Evolutionary conservation across 768 basidiomycete genomes (phyloP), one percentile per base, ranked within the genome.

Genomic region (Lactifluus echinatus): DNA sequence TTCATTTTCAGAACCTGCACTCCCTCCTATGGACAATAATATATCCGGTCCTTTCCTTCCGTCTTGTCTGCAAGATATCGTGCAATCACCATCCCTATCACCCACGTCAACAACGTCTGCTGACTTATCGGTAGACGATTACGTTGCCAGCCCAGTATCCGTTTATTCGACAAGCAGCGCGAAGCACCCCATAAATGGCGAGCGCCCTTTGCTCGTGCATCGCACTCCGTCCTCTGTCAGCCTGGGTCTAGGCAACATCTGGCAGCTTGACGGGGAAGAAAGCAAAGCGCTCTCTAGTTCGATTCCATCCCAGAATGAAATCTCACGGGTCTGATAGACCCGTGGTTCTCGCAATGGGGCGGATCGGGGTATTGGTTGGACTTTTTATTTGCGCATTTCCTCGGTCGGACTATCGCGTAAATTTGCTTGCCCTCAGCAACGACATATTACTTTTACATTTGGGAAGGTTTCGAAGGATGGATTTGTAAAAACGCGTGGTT

Each of bases 261-360:
- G 87, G 87, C 76, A 75, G 50, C 65, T 89, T 39, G 86, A 86
- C 57, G 83, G 83, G 19, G 84, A 87, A 64, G 87, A 89, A 69
- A 81, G 74, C 65, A 44, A 59, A 37, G 48, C 51, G 53, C 52
- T 65, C 37, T 50, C 56, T 14, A 42, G 49, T 55, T 55, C 58
- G 21, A 29, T 54, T 21, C 31, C 48, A 26, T 44, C 47, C 10
- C 56, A 51, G 37, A 49, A 45, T 34, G 53, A 59, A 39, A 42
- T 50, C 4, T 49, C 58, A 37, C 58, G 58, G 36, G 28, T 54
- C 34, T 50, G 28, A 55, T 12, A 21, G 36, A 10, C 28, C 33
- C 26, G 33, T 29, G 21, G 17, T 23, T 17, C 15, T 48, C 40
- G 19, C 24, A 36, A 39, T 37, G 36, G 33, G 51, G n/a, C 15